phyloP scores from a whole-genome alignment of 495 filamentous ascomycete genomes.

The Penicillium bialowiezense region DNA sequence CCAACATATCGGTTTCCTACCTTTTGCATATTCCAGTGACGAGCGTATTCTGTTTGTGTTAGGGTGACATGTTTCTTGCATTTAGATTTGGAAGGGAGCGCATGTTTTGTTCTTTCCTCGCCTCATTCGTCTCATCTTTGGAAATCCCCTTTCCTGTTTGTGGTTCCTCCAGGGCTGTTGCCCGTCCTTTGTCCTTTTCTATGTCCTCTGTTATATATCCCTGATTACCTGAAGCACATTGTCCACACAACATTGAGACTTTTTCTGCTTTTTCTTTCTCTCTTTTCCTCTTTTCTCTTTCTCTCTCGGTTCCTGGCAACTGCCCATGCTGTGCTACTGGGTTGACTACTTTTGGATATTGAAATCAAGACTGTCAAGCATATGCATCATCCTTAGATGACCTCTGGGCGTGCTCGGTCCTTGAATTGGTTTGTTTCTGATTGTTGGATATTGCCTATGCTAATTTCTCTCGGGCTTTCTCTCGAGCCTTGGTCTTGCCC shows the following conservation, averaged over 20 bases:
- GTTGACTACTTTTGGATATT: constrained; percentile 10
- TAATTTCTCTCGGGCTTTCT: no score
- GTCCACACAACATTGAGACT: constrained; percentile 18
- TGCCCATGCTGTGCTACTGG: not conserved
- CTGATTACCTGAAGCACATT: constrained; percentile 29
- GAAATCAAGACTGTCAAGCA: constrained; percentile 3
- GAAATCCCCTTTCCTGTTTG: no score
- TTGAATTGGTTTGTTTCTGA: no score
- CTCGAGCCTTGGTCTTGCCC: no score
- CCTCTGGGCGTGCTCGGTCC: no score
- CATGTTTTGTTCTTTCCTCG: constrained; percentile 24
- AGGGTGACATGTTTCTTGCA: constrained; percentile 33
- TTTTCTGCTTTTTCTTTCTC: constrained; percentile 13
- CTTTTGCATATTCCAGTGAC: constrained; percentile 41
- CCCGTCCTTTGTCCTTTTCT: constrained; percentile 10
- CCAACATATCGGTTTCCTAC: constrained; percentile 23
- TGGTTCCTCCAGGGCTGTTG: no score
- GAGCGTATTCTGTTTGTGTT: constrained; percentile 29
- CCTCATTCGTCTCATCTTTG: constrained; percentile 10
- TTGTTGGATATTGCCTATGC: no score
- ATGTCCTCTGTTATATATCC: constrained; percentile 29
- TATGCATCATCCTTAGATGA: not conserved
- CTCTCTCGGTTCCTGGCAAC: constrained; percentile 6
- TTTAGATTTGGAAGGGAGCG: constrained; percentile 42
- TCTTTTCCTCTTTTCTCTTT: constrained; percentile 9